Evolutionary conservation across 1,284 basidiomycete genomes (phyloP), one percentile per base, ranked within the genome.

Genomic region (Apiotrichum siamense): DNA sequence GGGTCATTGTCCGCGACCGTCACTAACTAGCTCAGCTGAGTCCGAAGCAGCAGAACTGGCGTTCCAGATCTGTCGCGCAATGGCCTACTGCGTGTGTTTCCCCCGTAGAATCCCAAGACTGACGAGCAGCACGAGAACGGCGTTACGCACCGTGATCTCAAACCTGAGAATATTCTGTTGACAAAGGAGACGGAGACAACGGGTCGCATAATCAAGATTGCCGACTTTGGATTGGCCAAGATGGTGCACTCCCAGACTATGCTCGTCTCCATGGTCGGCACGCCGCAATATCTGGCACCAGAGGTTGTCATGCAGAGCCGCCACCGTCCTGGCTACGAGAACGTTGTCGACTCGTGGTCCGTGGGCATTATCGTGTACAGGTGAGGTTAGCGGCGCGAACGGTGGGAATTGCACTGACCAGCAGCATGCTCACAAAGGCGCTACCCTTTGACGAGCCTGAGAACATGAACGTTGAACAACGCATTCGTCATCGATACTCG

Each of bases 181-280:
- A 69, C 67, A 3, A 61, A 58, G 33, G 63, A 59, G 33, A 63
- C 63, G 7, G 43, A 53, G 10, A 61, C 62, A 24, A 43, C 50
- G 4, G 58, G 59, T 1, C 59, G 59, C 2, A 63, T 53, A 13
- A 58, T 70, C 47, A 74, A 73, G 48, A 84, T 96, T 24, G 91
- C 91, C 2, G 92, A 94, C 70, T 96, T 94, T 67, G 92, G 92
- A 6, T 80, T 96, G 13, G 91, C 92, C 0, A 96, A 96, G 68
- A 83, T 85, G 50, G 70, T 72, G 4, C 55, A 72, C 40, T 52
- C 60, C 17, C 58, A 60, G 17, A 72, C 72, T 15, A 70, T 73
- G 61, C 61, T 76, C 25, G 60, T 60, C 21, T 73, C 72, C 15
- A 70, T 75, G 69, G 74, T 76, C 38, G 74, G 74, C 0, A 76